Conservation (phyloP, 768 basidiomycete genomes). For the Leucocoprinus leucothites region DNA sequence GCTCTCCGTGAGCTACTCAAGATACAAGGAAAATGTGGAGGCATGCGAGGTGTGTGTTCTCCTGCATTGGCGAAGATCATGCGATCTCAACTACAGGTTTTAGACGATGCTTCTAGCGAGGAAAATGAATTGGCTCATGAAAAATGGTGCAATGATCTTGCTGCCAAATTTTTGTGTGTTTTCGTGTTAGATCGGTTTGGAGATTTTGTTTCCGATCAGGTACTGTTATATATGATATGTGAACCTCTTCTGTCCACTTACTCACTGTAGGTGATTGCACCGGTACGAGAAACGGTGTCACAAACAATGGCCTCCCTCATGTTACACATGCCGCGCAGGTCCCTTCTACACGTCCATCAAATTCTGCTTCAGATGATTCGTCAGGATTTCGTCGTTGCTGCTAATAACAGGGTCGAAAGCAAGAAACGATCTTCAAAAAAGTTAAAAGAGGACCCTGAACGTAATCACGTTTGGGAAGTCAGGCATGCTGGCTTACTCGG, state of each 20-base stretch:
- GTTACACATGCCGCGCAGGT: constrained; percentile 81
- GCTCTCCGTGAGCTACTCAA: constrained; percentile 87
- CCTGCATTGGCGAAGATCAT: background rate
- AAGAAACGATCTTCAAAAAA: constrained; percentile 2
- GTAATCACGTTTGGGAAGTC: constrained; percentile 89
- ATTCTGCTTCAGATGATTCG: constrained; percentile 91
- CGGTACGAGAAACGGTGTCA: constrained; percentile 93
- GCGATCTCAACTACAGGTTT: background rate
- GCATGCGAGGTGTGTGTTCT: constrained; percentile 64
- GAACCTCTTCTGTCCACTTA: background rate
- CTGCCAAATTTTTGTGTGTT: constrained; percentile 81
- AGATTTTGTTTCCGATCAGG: constrained; percentile 94
- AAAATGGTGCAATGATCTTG: constrained; percentile 87
- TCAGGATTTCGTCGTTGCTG: constrained; percentile 66
- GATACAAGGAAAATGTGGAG: constrained; percentile 76
- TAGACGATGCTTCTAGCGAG: constrained; percentile 47
- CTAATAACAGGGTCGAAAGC: constrained; percentile 24
- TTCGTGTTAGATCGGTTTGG: constrained; percentile 97
- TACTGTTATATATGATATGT: constrained; percentile 14
- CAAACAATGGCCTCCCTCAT: constrained; percentile 91
- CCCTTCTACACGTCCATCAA: constrained; percentile 75
- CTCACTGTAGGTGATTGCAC: constrained; percentile 70
- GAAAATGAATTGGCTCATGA: constrained; percentile 73
- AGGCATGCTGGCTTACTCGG: constrained; percentile 97
- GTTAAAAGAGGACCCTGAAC: constrained; percentile 28